Evolutionary conservation across 2,329 filamentous ascomycete genomes (phyloP), one percentile per base, ranked within the genome.

Genomic region (Diplocarpon mali): DNA sequence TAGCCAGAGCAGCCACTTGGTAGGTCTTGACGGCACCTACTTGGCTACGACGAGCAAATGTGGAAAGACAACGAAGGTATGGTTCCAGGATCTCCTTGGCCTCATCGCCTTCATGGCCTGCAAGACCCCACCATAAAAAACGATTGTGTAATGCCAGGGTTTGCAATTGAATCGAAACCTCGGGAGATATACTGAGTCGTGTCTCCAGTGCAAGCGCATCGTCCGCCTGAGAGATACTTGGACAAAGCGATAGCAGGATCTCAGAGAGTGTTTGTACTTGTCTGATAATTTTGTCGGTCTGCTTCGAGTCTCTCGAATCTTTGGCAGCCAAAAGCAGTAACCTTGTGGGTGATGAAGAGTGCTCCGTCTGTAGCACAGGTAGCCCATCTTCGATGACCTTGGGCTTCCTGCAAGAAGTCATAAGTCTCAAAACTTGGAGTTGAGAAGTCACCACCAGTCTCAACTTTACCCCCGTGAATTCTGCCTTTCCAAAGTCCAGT

Each of bases 241-340:
- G 83, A 24, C 79, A 75, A 1, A 88, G 63, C 0, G 77, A 73
- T 1, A 88, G 65, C 0, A 88, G 65, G 2, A 70, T 69, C 52
- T 84, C 79, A 0, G 80, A 78, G 1, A 87, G 58, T 0, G 69
- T 71, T 40, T 86, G 81, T 14, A 89, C 65, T 50, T 86, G 81
- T 2, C 76, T 76, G 9, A 75, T 69, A 14, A 71, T 67, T 57
- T 84, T 87, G 7, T 67, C 64, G 10, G 66, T 60, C n/a, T 73
- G 69, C 13, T 71, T 65, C 2, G 65, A 58, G 15, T 44, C 62
- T 61, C 38, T 62, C 2, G 66, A 60, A 13, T 42, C 62, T 60
- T 39, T 63, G 3, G 57, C 60, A 43, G 66, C 64, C 7, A 66
- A 61, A 7, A 71, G 56, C 1, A 86, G 65, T 2, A 85, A 63